phyloP scores from a whole-genome alignment of 139 green algal species.

The Trebouxia sp. region DNA sequence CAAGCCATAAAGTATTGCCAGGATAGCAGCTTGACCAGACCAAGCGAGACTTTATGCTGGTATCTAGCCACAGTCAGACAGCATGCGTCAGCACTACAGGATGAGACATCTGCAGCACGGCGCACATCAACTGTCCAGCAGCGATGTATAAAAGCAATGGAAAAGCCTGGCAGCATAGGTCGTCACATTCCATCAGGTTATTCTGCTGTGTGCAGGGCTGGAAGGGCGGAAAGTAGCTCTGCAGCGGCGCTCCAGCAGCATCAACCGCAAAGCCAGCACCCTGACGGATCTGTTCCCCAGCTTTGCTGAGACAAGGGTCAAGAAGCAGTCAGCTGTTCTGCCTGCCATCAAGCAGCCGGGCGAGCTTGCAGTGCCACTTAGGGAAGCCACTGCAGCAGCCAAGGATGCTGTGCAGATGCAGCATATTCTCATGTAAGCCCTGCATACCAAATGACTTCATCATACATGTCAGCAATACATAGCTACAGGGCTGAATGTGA shows the following conservation, averaged over 20 bases:
- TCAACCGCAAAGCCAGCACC: background rate
- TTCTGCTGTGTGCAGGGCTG: background rate
- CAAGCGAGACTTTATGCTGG: too few relatives aligned
- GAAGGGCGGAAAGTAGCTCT: background rate
- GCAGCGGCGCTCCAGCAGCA: conserved; percentile 3
- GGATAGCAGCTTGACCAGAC: too few relatives aligned
- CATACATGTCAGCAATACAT: too few relatives aligned
- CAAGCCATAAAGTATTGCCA: too few relatives aligned
- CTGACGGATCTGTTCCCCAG: background rate
- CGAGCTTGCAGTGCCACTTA: background rate
- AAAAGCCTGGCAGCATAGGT: too few relatives aligned
- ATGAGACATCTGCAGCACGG: background rate
- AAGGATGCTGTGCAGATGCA: background rate
- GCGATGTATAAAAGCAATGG: too few relatives aligned
- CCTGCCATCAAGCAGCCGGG: background rate
- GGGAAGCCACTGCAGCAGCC: background rate
- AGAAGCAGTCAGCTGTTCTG: background rate
- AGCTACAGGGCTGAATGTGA: too few relatives aligned
- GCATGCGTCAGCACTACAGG: too few relatives aligned
- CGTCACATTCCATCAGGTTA: too few relatives aligned
- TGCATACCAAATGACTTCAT: background rate
- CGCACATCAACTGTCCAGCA: background rate
- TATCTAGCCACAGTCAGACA: too few relatives aligned
- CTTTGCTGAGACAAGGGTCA: background rate
- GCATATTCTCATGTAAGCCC: conserved; percentile 7